Percentiles rank a stretch among this genome's conserved stretches.
Conservation (phyloP, 805 yeast species). For the Nakazawaea ernobii region DNA sequence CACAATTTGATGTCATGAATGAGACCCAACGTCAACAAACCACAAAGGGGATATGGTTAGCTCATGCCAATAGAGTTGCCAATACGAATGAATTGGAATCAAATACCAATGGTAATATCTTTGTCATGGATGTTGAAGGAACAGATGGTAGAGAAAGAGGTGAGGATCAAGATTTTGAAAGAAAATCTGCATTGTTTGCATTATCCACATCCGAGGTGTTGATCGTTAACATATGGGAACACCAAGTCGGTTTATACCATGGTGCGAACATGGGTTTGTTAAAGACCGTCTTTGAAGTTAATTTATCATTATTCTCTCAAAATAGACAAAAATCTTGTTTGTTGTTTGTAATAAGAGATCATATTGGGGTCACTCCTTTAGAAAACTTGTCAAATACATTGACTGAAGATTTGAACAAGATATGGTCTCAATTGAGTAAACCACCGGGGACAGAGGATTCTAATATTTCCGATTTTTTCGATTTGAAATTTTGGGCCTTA, state of each 20-base stretch:
- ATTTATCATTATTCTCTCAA: slow-evolving; percentile 75
- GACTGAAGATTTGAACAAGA: slow-evolving; percentile 60
- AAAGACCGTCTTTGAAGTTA: slow-evolving; percentile 95
- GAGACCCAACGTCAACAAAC: slow-evolving; percentile 84
- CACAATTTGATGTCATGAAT: slow-evolving; percentile 90
- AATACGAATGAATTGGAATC: slow-evolving; percentile 14
- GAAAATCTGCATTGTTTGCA: slow-evolving; percentile 94
- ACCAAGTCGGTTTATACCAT: slow-evolving; percentile 93
- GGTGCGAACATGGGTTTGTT: slow-evolving; percentile 96
- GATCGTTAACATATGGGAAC: slow-evolving; percentile 94
- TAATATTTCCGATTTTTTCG: slow-evolving; percentile 71
- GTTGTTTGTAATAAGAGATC: slow-evolving; percentile 89
- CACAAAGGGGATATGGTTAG: slow-evolving; percentile 78
- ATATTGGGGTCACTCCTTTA: slow-evolving; percentile 81
- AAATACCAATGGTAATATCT: slow-evolving; percentile 30
- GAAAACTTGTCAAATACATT: slow-evolving; percentile 65
- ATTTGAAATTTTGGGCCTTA: slow-evolving; percentile 72
- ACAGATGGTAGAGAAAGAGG: slow-evolving; percentile 98
- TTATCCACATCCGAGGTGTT: slow-evolving; percentile 85
- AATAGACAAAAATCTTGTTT: slow-evolving; percentile 52
- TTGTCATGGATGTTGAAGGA: slow-evolving; percentile 97
- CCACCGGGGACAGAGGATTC: slow-evolving; percentile 58
- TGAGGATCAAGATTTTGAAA: slow-evolving; percentile 96
- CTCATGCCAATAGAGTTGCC: slow-evolving; percentile 43
- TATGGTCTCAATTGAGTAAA: slow-evolving; percentile 75